A percentile compares a stretch with the other conserved stretches of the same genome.
Evolutionary conservation across 176 grass and related monocot genomes (phyloP).

Genomic region (Bromus sterilis): DNA sequence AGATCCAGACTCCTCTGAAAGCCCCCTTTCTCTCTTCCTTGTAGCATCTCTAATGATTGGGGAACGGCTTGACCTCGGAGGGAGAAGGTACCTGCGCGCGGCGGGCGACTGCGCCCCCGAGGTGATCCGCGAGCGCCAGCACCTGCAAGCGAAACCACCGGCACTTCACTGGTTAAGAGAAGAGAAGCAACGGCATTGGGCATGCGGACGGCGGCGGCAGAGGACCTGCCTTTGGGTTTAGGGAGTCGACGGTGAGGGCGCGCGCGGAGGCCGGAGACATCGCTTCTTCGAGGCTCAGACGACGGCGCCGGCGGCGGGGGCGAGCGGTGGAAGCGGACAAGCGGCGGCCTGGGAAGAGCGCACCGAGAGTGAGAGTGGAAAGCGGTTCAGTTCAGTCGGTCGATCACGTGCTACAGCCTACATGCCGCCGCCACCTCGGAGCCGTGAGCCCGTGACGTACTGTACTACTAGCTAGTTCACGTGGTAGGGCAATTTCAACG

Average conservation of each 20-base stretch:
- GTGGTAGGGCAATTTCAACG: no score
- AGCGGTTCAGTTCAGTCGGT: background rate
- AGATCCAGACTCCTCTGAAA: no score
- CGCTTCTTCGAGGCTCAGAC: background rate
- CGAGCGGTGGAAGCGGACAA: background rate
- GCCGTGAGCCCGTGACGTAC: no score
- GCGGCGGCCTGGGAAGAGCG: no score
- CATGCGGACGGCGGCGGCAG: background rate
- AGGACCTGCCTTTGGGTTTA: slow-evolving; percentile 43
- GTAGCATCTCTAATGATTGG: no score
- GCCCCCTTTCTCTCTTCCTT: no score
- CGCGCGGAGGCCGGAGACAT: slow-evolving; percentile 19
- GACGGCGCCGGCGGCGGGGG: no score
- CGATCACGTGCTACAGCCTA: no score
- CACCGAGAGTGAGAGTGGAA: background rate
- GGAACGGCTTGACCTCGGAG: background rate
- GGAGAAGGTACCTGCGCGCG: slow-evolving; percentile 12
- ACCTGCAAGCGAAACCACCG: no score
- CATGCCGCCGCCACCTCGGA: no score
- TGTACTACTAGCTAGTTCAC: no score
- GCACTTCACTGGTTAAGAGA: background rate
- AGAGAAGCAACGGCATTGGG: background rate
- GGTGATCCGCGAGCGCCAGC: slow-evolving; percentile 31
- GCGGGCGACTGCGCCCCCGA: slow-evolving; percentile 16
- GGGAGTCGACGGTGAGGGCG: slow-evolving; percentile 30